Conservation (phyloP, 1,284 basidiomycete genomes). For the Apiotrichum montevideense region DNA sequence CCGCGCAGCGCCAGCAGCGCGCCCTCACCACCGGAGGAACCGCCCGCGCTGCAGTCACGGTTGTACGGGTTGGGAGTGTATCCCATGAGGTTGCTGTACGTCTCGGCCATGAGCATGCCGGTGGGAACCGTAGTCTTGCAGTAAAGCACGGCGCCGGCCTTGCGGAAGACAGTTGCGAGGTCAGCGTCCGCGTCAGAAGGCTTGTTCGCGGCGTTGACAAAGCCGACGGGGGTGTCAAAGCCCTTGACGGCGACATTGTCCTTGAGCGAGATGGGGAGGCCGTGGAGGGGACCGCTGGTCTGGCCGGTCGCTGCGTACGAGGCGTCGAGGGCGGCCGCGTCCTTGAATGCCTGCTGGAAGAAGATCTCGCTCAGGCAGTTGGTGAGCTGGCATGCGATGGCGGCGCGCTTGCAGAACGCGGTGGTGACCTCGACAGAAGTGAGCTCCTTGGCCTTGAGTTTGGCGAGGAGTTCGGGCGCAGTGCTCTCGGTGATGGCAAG, state of each 20-base stretch:
- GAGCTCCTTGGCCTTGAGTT: conserved; percentile 23
- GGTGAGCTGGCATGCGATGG: conserved; percentile 66
- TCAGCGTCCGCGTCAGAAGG: conserved; percentile 5
- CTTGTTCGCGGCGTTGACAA: not conserved
- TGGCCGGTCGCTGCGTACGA: conserved; percentile 39
- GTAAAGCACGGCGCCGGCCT: conserved; percentile 11
- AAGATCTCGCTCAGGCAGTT: conserved; percentile 45
- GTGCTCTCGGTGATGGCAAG: conserved; percentile 51
- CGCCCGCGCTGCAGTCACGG: conserved; percentile 49
- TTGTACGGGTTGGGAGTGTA: conserved; percentile 43
- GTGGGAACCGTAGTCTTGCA: conserved; percentile 17
- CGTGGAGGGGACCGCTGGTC: conserved; percentile 46
- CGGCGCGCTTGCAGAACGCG: conserved; percentile 68
- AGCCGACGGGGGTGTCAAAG: conserved; percentile 29
- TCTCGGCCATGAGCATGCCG: conserved; percentile 24
- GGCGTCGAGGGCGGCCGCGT: conserved; percentile 41
- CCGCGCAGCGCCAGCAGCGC: conserved; percentile 55
- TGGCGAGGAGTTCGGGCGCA: conserved; percentile 2
- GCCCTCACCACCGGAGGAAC: conserved; percentile 59
- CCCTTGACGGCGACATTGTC: conserved; percentile 17
- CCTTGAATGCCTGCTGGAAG: conserved; percentile 37
- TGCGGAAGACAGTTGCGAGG: conserved; percentile 19
- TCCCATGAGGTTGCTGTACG: conserved; percentile 21
- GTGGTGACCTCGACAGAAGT: conserved; percentile 9
- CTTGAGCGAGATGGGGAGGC: conserved; percentile 46